Evolutionary conservation across 2,329 filamentous ascomycete genomes (phyloP), one percentile per base, ranked within the genome.

Genomic region (Thermothelomyces thermophilus): DNA sequence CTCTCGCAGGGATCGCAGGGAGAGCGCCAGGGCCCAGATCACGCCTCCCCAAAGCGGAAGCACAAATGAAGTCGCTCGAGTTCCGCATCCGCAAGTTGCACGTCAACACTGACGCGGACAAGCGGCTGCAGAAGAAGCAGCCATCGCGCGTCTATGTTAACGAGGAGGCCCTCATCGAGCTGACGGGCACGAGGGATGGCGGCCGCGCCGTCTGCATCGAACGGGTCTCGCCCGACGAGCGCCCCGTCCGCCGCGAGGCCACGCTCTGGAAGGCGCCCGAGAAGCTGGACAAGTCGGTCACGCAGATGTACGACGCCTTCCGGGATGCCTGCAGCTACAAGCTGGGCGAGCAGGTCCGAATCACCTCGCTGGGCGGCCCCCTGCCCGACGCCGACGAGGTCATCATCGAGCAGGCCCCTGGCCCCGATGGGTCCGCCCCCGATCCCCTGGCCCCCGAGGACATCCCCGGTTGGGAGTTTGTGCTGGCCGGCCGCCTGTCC

Each of bases 261-360:
- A 69, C 73, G 26, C 67, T 77, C 1, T 78, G 74, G 69, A 69
- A 71, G 0, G 65, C 75, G 14, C 71, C 74, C 2, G 73, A 75
- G 39, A 76, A 83, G 63, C 71, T 88, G 57, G 77, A 82, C 61
- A 80, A 80, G 57, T 78, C 83, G 55, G 74, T 88, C 50, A 72
- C 86, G 43, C 76, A 90, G 72, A 80, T 87, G 71, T 83, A 87
- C 19, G 83, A 87, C 55, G 74, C 80, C 5, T 80, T 94, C 47
- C 84, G 87, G 55, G 83, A 86, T 31, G 77, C 80, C 6, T 86
- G 86, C 57, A 80, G 80, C 1, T 77, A 95, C 58, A 84, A 84
- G 53, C 72, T 93, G 3, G 82, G 82, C 14, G 86, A 90, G 42
- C 77, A 81, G 44, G 70, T 77, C 30, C 68, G 67, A 30, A 72